A percentile compares a stretch with the other conserved stretches of the same genome.
phyloP scores from a whole-genome alignment of 23 red algal species.

The Rhodosorus marinus region DNA sequence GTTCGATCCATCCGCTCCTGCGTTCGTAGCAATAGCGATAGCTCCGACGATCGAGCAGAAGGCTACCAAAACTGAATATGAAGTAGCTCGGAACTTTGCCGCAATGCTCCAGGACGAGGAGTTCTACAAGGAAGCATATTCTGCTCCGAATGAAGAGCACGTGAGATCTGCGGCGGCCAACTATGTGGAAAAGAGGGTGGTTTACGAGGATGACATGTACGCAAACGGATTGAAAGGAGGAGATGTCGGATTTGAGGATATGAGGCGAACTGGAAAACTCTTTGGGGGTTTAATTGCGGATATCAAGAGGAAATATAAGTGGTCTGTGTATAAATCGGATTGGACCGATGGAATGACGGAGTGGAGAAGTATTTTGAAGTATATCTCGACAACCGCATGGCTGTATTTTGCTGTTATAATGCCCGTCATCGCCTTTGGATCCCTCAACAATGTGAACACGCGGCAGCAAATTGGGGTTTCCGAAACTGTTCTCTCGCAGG shows the following conservation, averaged over 20 bases:
- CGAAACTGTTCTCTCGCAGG: conserved; percentile 79
- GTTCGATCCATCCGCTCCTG: conserved; percentile 57
- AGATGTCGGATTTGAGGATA: conserved; percentile 18
- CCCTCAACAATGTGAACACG: conserved; percentile 52
- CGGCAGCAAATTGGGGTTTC: conserved; percentile 56
- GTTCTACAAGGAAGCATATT: conserved; percentile 46
- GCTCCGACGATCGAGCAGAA: conserved; percentile 29
- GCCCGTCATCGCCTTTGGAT: conserved; percentile 85
- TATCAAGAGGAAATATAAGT: conserved; percentile 26
- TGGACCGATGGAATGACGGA: conserved; percentile 50
- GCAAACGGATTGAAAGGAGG: background rate
- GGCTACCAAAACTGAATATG: conserved; percentile 31
- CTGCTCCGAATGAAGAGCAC: conserved; percentile 4
- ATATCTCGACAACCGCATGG: conserved; percentile 63
- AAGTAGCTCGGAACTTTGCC: conserved; percentile 51
- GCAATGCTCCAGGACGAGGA: conserved; percentile 64
- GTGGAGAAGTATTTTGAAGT: conserved; percentile 42
- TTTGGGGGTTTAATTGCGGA: conserved; percentile 44
- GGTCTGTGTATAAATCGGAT: conserved; percentile 51
- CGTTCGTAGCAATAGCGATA: conserved; percentile 53
- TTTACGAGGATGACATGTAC: conserved; percentile 1
- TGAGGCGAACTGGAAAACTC: conserved; percentile 34
- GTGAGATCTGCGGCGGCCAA: conserved; percentile 35
- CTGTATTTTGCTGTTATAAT: conserved; percentile 75
- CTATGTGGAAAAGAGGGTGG: conserved; percentile 10